Base-by-base conservation (phyloP, 2,329 filamentous ascomycete genomes). In the Akanthomyces muscarius region DNA sequence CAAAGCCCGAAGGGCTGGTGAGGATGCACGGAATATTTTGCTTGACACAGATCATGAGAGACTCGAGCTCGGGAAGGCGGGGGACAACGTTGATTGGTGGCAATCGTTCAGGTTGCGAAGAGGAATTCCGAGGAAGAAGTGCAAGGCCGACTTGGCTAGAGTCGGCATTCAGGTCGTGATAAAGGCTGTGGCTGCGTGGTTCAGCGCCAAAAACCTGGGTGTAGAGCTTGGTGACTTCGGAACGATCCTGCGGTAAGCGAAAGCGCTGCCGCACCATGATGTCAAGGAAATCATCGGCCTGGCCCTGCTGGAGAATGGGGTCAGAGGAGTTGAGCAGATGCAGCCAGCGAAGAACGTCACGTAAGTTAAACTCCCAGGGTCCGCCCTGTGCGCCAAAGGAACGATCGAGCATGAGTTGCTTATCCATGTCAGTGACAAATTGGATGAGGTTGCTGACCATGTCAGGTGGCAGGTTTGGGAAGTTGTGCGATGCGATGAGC, bases 331-430 rank as follows among this genome's bases (percentile, higher is more conserved):
- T 74, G 21, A 78, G 64, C 16, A 98, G 77, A 67, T 90, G 85
- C 54, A 97, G 78, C 94, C 94, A 98, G 65, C 94, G 85, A 62
- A 95, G 85, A 3, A 92, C 91, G 74, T 98, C 94, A 74, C 92
- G 89, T 66, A 99, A 78, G 70, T 97, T 99, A 73, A 97, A 95
- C 71, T 97, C 95, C 95, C 92, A 99, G 1, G 96, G 95, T 7
- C 89, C 90, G 16, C 86, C 86, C 67, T 86, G 83, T 0, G 80
- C 77, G 2, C 86, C 86, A 68, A 89, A 88, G 0, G 78, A 75
- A 65, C 80, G 82, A 58, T 82, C 77, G 33, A 83, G 80, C 5
- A 87, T 81, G 30, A 96, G 86, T 42, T 89, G 85, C 36, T 85
- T 81, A 66, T 97, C 92, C 11, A 98, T 79, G n/a, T 81, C 80